Conservation (phyloP, 345 rosid species). For the Corymbia maculata region DNA sequence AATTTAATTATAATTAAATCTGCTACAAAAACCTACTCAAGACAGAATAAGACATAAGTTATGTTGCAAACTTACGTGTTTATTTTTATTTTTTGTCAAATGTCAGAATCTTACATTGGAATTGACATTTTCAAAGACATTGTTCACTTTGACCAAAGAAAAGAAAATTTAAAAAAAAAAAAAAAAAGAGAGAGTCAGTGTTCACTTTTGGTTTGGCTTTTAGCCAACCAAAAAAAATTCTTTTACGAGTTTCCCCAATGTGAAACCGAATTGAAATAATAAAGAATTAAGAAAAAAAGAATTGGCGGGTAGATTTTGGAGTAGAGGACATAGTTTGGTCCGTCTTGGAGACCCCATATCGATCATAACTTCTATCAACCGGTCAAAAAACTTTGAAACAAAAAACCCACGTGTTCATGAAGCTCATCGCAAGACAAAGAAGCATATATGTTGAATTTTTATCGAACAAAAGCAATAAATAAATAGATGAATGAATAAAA, state of each 20-base stretch:
- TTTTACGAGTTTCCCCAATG: background rate
- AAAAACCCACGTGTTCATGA: background rate
- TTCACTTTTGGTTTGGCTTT: background rate
- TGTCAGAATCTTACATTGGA: too few relatives aligned
- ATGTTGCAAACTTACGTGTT: too few relatives aligned
- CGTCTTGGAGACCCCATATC: background rate
- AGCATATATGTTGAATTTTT: background rate
- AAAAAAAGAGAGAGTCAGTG: background rate
- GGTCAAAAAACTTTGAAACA: background rate
- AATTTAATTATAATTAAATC: too few relatives aligned
- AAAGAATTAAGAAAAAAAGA: background rate
- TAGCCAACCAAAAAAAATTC: background rate
- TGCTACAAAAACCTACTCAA: too few relatives aligned
- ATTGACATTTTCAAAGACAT: background rate
- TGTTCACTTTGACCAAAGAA: background rate
- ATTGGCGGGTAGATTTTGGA: background rate
- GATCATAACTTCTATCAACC: background rate
- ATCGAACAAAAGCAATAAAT: background rate
- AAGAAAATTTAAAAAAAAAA: background rate
- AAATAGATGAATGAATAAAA: background rate
- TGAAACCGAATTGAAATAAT: background rate
- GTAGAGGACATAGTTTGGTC: background rate
- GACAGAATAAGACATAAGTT: too few relatives aligned
- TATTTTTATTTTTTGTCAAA: too few relatives aligned
- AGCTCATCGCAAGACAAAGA: background rate